Base-by-base conservation (phyloP, 495 filamentous ascomycete genomes). In the Neurospora tetrasperma region DNA sequence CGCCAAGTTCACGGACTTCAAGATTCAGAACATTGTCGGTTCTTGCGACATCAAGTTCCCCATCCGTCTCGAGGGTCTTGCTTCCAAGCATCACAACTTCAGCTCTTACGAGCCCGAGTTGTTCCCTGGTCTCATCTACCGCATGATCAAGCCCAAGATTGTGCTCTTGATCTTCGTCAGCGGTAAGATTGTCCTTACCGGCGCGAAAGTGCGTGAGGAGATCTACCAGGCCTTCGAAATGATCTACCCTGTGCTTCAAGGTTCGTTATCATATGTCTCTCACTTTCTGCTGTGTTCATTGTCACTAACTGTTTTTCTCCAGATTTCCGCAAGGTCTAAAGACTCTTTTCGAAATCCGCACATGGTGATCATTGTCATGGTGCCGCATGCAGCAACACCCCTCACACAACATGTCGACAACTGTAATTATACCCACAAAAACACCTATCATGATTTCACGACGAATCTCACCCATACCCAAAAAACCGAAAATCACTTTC, bases 91-190 rank as follows among this genome's bases (percentile, higher is more conserved):
- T 89, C 96, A 98, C 86, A 95, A 97, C 84, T 99, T 98, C 91
- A 96, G 93, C 85, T 97, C 94, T 59, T 99, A 99, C 82, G 96
- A 99, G 83, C 96, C 96, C 75, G 96, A 99, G 83, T 82, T 99
- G 82, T 99, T 99, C 89, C 96, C 96, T 75, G 96, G 96, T 88
- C 89, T 99, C 71, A 99, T 99, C 86, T 99, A 99, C 82, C 93
- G 96, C 82, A 99, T 99, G 96, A 98, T 98, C 88, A 97, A 98
- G 88, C 96, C 96, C 35, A 98, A 98, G 90, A 98, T 99, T 75
- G 96, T 99, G 31, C 92, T 99, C 20, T 83, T 99, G 83, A 98
- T 99, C 81, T 99, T 99, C 86, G 96, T 99, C 81, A 95, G 92
- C 78, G 96, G 96, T 76, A 98, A 98, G 88, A 99, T 98, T 74